Base-by-base conservation (phyloP, 1,284 basidiomycete genomes). In the Neonothopanus nambi region DNA sequence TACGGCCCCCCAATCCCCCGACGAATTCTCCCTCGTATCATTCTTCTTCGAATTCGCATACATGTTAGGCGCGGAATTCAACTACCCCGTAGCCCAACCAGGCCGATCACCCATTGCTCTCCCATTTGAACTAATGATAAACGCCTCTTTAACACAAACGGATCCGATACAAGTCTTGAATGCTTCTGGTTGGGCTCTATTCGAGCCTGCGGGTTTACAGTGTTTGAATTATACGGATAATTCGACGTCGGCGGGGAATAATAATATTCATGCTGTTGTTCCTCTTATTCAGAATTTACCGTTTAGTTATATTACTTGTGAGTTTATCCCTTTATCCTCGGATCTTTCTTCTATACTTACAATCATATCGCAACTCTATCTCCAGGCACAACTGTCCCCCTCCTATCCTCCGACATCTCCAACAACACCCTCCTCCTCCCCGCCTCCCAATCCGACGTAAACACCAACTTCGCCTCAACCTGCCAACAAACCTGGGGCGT, bases 101-200 rank as follows among this genome's bases (percentile, higher is more conserved):
- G 42, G 42, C 26, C 42, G 42, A n/a, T 6, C 26, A 8, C 12
- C 20, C 5, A 5, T 24, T 17, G 20, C 42, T 23, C 42, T 15
- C 26, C 21, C 42, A 15, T 23, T 44, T 30, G 42, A 44, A n/a
- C 12, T 44, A 13, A 30, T 30, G 8, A 21, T 44, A n/a, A 44
- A 44, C 26, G 42, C 42, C 8, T 8, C 20, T 15, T 7, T 44
- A 15, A 15, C 42, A 24, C 42, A 44, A 30, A n/a, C 21, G 42
- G 42, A 44, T 44, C 42, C 42, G 5, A 44, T 44, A 8, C 42
- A 44, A 21, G 42, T 44, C 26, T 23, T 44, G 8, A 44, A 44
- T 30, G 42, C 20, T n/a, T 17, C 42, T n/a, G 13, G 26, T 15
- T 44, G 42, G 42, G 9, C 21, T 6, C 7, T 8, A 5, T 44